phyloP scores from a whole-genome alignment of 805 yeast genomes.

The Starmerella apis region DNA sequence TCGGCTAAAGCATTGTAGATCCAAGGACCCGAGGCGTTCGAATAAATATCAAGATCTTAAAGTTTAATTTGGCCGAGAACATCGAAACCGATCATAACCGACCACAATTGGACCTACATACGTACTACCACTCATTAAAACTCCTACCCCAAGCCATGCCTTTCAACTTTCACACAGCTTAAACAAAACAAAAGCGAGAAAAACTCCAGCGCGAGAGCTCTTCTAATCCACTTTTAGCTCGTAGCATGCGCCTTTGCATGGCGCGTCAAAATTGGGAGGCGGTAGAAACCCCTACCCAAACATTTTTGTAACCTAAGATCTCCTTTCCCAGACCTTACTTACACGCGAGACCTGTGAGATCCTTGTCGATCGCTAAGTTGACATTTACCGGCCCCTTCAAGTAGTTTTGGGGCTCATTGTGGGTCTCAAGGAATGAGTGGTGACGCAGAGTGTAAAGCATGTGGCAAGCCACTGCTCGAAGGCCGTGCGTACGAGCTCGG shows the following conservation, averaged over 20 bases:
- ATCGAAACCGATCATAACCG: too few species aligned
- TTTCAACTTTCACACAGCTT: too few species aligned
- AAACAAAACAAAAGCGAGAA: too few species aligned
- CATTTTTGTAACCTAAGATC: slow-evolving; percentile 5
- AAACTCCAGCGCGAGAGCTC: too few species aligned
- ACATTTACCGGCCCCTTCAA: neutral
- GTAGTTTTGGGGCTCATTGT: neutral
- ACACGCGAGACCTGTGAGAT: neutral
- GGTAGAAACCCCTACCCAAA: neutral
- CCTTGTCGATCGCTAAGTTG: slow-evolving; percentile 2
- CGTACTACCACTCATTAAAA: too few species aligned
- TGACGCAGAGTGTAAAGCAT: slow-evolving; percentile 26
- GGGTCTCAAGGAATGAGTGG: slow-evolving; percentile 13
- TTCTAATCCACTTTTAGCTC: too few species aligned
- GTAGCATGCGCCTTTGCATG: neutral
- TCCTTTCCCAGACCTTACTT: neutral
- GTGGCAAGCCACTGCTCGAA: slow-evolving; percentile 41
- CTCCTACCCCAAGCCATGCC: too few species aligned
- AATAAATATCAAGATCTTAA: neutral
- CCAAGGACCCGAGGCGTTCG: neutral
- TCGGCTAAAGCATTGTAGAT: neutral
- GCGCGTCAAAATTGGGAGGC: slow-evolving; percentile 9
- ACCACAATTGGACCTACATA: too few species aligned
- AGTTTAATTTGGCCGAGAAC: too few species aligned
- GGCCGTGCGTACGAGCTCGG: slow-evolving; percentile 93